Conservation (phyloP, 1,284 basidiomycete genomes). For the Ganoderma boninense region DNA sequence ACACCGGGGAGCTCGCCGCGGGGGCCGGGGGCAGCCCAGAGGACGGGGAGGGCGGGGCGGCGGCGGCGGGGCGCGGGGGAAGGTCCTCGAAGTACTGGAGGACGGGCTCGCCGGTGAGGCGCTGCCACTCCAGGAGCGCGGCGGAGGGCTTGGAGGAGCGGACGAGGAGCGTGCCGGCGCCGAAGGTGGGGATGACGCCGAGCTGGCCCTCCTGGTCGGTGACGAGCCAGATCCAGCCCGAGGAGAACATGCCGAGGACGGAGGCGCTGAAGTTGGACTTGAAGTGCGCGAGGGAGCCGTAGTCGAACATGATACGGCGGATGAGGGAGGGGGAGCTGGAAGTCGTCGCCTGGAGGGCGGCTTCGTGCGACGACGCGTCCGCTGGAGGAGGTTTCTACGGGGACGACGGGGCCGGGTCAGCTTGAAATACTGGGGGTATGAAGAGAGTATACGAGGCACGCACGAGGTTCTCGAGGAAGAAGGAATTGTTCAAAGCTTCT, state of each 20-base stretch:
- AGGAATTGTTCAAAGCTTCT: slow-evolving; percentile 94
- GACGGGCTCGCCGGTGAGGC: slow-evolving; percentile 34
- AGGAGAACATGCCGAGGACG: slow-evolving; percentile 80
- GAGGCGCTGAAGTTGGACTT: slow-evolving; percentile 83
- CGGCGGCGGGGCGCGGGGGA: slow-evolving; percentile 4
- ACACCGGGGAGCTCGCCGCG: slow-evolving; percentile 42
- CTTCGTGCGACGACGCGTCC: slow-evolving; percentile 49
- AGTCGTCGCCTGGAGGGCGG: slow-evolving; percentile 44
- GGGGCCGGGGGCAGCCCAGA: slow-evolving; percentile 16
- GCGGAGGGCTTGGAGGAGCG: slow-evolving; percentile 51
- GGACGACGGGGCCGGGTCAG: slow-evolving; percentile 1
- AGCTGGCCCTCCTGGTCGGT: slow-evolving; percentile 70
- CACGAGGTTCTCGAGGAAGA: slow-evolving; percentile 90
- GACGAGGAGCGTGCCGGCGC: slow-evolving; percentile 89
- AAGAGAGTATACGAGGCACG: slow-evolving; percentile 43
- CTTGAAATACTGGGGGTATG: neutral
- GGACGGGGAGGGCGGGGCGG: slow-evolving; percentile 4
- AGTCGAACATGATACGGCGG: slow-evolving; percentile 56
- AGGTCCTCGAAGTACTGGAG: slow-evolving; percentile 45
- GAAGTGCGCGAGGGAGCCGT: slow-evolving; percentile 74
- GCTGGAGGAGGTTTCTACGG: slow-evolving; percentile 61
- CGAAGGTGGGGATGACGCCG: slow-evolving; percentile 87
- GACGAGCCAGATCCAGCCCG: slow-evolving; percentile 92
- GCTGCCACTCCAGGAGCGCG: slow-evolving; percentile 28
- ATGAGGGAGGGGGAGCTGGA: slow-evolving; percentile 40